Conservation (phyloP, 2,329 filamentous ascomycete genomes). For the Colletotrichum cereale region DNA sequence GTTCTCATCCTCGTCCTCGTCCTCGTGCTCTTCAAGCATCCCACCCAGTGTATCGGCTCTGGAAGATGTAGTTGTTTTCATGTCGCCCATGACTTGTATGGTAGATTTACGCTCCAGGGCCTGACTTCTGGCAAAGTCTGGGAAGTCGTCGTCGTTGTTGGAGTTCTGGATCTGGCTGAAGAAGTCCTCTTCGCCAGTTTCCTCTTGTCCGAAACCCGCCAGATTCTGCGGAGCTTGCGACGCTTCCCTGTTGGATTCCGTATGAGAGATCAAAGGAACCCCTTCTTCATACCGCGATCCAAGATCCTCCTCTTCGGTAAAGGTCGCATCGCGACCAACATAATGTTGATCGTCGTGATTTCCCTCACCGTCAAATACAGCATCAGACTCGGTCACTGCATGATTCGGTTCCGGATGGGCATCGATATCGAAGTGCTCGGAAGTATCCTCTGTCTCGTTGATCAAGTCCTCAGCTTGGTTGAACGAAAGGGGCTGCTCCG, state of each 20-base stretch:
- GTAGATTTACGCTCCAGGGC: slow-evolving; percentile 77
- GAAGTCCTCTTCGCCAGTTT: slow-evolving; percentile 70
- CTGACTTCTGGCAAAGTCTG: slow-evolving; percentile 46
- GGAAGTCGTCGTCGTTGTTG: slow-evolving; percentile 45
- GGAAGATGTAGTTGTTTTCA: slow-evolving; percentile 53
- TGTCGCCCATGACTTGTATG: slow-evolving; percentile 70
- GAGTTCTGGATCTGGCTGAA: slow-evolving; percentile 65
- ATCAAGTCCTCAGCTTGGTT: slow-evolving; percentile 68
- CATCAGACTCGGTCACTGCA: slow-evolving; percentile 41
- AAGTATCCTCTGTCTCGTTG: slow-evolving; percentile 63
- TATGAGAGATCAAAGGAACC: slow-evolving; percentile 69
- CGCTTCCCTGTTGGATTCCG: slow-evolving; percentile 45
- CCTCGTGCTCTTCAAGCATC: slow-evolving; percentile 50
- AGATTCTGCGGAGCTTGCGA: slow-evolving; percentile 42
- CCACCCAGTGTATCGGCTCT: slow-evolving; percentile 45
- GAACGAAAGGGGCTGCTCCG: slow-evolving; percentile 57
- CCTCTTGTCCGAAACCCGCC: slow-evolving; percentile 56
- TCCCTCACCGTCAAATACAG: slow-evolving; percentile 36
- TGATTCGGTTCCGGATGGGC: slow-evolving; percentile 42
- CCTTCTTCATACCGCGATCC: slow-evolving; percentile 79
- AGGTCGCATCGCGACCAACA: slow-evolving; percentile 59
- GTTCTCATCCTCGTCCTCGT: slow-evolving; percentile 44
- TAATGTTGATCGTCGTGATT: slow-evolving; percentile 48
- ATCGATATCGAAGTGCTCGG: slow-evolving; percentile 57
- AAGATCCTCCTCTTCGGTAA: slow-evolving; percentile 56